Percentiles rank a stretch among this genome's conserved stretches.
These are phyloP conservation scores for Physcomitrium patens DNA, from an alignment of 225 moss, liverwort and hornwort genomes.

Conservation along the genomic window DNA sequence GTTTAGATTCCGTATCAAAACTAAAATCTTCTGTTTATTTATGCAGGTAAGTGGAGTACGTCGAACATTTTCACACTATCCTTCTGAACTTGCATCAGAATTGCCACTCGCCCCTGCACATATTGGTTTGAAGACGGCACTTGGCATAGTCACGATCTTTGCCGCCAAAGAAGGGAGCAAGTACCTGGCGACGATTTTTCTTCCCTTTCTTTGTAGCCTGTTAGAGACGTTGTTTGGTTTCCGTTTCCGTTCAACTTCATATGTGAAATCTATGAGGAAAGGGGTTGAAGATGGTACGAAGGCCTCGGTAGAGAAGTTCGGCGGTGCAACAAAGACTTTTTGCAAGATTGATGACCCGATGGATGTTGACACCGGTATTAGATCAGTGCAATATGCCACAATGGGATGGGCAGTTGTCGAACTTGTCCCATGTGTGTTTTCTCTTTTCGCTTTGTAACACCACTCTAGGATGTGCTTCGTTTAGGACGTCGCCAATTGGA, in stretches of 20 bases:
- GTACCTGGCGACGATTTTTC: slow-evolving; percentile 47
- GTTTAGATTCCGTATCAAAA: background rate
- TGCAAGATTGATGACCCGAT: slow-evolving; percentile 50
- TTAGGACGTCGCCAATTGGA: no score
- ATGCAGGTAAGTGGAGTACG: slow-evolving; percentile 55
- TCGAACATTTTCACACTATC: slow-evolving; percentile 31
- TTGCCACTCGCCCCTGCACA: slow-evolving; percentile 32
- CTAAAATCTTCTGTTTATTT: background rate
- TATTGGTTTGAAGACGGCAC: slow-evolving; percentile 32
- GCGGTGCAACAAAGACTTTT: slow-evolving; percentile 30
- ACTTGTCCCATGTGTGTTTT: slow-evolving; percentile 48
- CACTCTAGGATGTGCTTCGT: background rate
- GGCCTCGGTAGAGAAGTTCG: slow-evolving; percentile 23
- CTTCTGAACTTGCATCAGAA: slow-evolving; percentile 22
- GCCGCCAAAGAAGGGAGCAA: slow-evolving; percentile 37
- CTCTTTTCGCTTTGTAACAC: slow-evolving; percentile 27
- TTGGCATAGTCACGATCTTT: slow-evolving; percentile 57
- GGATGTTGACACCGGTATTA: slow-evolving; percentile 73
- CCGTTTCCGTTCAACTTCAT: slow-evolving; percentile 49
- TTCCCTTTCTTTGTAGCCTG: slow-evolving; percentile 55
- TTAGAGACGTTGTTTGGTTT: slow-evolving; percentile 49
- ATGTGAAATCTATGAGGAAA: slow-evolving; percentile 36
- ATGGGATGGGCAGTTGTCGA: slow-evolving; percentile 76
- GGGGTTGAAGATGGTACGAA: slow-evolving; percentile 3
- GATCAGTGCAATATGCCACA: slow-evolving; percentile 62